A percentile compares a stretch with the other conserved stretches of the same genome.
Evolutionary conservation across 768 basidiomycete species (phyloP).

Genomic region (Lactarius hengduanensis): DNA sequence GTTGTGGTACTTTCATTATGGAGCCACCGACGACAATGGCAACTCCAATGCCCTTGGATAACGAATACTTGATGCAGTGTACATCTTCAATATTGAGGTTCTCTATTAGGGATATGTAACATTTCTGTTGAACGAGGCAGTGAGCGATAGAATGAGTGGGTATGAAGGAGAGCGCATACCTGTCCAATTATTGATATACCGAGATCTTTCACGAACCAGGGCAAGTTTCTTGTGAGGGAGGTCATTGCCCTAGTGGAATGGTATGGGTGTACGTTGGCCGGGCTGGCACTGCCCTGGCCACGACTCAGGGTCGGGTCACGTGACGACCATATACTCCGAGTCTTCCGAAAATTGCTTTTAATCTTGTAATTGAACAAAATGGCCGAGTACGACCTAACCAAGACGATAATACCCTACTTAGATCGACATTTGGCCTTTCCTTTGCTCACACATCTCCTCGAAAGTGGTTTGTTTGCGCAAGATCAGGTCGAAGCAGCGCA

Average conservation of each 20-base stretch:
- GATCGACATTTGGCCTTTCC: conserved; percentile 96
- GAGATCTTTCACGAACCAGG: conserved; percentile 79
- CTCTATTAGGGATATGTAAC: conserved; percentile 86
- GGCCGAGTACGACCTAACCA: conserved; percentile 90
- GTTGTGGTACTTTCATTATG: conserved; percentile 95
- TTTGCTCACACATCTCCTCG: conserved; percentile 82
- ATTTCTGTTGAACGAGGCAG: conserved; percentile 55
- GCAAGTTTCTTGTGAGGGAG: conserved; percentile 77
- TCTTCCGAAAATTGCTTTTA: neutral
- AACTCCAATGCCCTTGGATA: conserved; percentile 90
- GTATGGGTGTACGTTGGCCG: neutral
- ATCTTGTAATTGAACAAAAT: conserved; percentile 40
- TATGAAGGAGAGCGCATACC: conserved; percentile 42
- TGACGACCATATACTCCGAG: neutral
- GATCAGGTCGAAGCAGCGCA: conserved; percentile 85
- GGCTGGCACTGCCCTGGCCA: neutral
- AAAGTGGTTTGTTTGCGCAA: conserved; percentile 69
- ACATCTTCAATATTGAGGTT: conserved; percentile 75
- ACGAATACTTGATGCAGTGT: conserved; percentile 84
- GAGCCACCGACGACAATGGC: conserved; percentile 91
- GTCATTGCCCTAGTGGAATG: conserved; percentile 49
- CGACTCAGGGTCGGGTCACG: neutral
- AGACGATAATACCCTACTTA: conserved; percentile 85
- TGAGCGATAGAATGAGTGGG: conserved; percentile 18
- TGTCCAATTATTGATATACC: conserved; percentile 80